phyloP scores from a whole-genome alignment of 176 grass and related monocot species.

The Oryza glaberrima region DNA sequence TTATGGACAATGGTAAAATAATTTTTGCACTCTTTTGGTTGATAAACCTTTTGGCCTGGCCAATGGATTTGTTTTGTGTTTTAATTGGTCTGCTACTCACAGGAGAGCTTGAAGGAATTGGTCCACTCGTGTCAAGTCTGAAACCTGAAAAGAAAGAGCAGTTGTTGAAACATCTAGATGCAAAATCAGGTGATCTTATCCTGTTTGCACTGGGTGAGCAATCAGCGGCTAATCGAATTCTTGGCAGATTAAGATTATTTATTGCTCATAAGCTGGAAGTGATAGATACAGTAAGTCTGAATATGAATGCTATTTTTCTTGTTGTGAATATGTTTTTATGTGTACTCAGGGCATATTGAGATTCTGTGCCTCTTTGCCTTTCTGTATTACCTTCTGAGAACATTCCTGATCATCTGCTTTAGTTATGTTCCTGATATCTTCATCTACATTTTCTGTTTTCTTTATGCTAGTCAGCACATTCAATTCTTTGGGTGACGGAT shows the following conservation, averaged over 20 bases:
- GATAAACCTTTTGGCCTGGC: background rate
- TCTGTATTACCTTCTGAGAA: background rate
- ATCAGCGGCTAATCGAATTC: constrained; percentile 65
- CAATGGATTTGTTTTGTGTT: background rate
- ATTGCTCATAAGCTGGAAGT: constrained; percentile 75
- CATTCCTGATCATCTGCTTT: constrained; percentile 19
- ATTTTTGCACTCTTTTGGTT: constrained; percentile 1
- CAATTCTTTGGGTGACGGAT: constrained; percentile 91
- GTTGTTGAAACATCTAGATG: constrained; percentile 53
- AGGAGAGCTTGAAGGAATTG: constrained; percentile 92
- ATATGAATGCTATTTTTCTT: background rate
- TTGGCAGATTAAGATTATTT: constrained; percentile 79
- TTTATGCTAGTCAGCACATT: constrained; percentile 62
- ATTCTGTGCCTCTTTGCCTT: background rate
- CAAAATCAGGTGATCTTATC: constrained; percentile 81
- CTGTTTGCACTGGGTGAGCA: constrained; percentile 85
- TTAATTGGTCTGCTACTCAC: constrained; percentile 28
- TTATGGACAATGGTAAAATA: constrained; percentile 82
- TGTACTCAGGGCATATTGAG: background rate
- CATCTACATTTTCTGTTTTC: constrained; percentile 39
- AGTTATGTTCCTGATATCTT: constrained; percentile 22
- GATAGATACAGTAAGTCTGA: constrained; percentile 69
- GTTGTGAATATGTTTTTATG: too few relatives aligned
- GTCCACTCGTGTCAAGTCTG: constrained; percentile 70
- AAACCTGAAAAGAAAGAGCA: constrained; percentile 69